These are phyloP conservation scores for Olyra latifolia DNA, from an alignment of 176 grass and related monocot species.

Conservation along the genomic window DNA sequence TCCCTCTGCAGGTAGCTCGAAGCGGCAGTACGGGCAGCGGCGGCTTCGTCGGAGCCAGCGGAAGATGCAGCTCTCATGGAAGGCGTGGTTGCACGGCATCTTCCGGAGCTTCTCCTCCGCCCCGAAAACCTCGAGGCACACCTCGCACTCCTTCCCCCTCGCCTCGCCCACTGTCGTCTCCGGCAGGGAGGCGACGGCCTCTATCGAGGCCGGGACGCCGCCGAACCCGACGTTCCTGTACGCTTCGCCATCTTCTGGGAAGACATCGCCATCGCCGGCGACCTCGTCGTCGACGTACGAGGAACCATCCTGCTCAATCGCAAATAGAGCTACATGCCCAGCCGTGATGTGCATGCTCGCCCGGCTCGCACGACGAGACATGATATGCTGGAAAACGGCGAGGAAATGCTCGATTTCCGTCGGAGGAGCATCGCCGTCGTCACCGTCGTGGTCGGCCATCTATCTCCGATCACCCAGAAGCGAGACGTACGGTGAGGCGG, in stretches of 20 bases:
- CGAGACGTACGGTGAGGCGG: no score
- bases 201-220: background rate
- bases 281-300: no score
- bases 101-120: background rate
- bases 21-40: conserved; percentile 27
- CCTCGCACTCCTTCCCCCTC: background rate
- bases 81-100: conserved; percentile 19
- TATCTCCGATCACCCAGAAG: no score
- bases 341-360: no score
- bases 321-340: no score
- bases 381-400: no score
- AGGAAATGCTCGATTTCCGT: no score
- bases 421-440: no score
- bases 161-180: background rate
- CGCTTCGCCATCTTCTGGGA: background rate
- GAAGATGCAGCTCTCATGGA: conserved; percentile 18
- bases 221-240: background rate
- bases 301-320: no score
- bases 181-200: background rate
- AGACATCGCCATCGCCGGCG: background rate
- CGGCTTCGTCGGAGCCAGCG: background rate
- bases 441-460: no score
- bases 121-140: background rate
- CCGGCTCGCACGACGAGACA: no score
- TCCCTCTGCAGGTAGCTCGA: background rate